A percentile compares a stretch with the other conserved stretches of the same genome.
These are phyloP conservation scores for Eustoma russellianum DNA, from an alignment of 257 asterid genomes.

Conservation along the genomic window DNA sequence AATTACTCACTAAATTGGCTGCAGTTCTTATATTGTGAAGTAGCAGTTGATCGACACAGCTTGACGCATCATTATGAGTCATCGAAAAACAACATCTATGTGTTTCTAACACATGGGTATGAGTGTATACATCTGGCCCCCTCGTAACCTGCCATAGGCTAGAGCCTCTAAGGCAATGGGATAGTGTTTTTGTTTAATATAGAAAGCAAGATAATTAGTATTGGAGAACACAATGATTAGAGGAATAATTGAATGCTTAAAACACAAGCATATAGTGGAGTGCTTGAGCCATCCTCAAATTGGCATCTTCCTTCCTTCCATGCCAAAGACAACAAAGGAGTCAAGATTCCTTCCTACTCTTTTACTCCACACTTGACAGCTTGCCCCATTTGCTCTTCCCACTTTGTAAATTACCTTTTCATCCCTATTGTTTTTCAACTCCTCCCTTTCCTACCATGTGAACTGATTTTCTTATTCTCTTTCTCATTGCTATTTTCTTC, in stretches of 20 bases:
- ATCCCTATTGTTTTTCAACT: not conserved
- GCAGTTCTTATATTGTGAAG: too few species aligned
- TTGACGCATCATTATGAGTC: too few species aligned
- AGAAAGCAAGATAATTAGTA: too few species aligned
- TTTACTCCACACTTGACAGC: constrained; percentile 49
- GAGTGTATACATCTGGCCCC: too few species aligned
- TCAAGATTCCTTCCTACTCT: constrained; percentile 59
- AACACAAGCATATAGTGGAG: constrained; percentile 16
- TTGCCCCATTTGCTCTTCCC: constrained; percentile 28
- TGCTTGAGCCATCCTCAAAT: constrained; percentile 5
- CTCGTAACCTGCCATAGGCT: too few species aligned
- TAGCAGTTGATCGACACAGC: too few species aligned
- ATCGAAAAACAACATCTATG: too few species aligned
- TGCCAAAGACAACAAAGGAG: constrained; percentile 29
- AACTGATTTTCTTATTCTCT: not conserved
- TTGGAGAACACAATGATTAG: not conserved
- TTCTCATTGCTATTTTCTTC: too few species aligned
- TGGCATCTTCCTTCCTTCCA: constrained; percentile 14
- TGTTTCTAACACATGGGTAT: too few species aligned
- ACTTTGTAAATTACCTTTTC: not conserved
- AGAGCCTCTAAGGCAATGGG: too few species aligned
- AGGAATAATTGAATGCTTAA: constrained; percentile 18
- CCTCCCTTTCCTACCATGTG: constrained; percentile 5
- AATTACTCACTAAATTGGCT: too few species aligned
- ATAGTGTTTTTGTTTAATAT: too few species aligned